These are phyloP conservation scores for Geoglossum cookeanum DNA, from an alignment of 2,329 filamentous ascomycete genomes.

Conservation along the genomic window DNA sequence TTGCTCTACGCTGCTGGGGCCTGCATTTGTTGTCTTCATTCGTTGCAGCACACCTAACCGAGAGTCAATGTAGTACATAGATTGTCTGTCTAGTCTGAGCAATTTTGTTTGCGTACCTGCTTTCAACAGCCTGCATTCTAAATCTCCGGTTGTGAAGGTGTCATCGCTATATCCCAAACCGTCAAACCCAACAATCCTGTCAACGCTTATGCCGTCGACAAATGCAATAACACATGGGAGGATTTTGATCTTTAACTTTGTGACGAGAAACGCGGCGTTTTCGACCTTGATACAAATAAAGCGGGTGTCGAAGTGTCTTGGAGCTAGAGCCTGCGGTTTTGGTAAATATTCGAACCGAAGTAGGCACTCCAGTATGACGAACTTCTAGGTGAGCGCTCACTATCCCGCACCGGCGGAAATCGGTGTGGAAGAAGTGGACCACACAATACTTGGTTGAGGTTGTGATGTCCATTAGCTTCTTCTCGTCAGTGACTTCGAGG, in stretches of 20 bases:
- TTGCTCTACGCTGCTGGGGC: constrained; percentile 16
- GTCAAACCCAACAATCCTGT: constrained; percentile 39
- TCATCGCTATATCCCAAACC: constrained; percentile 34
- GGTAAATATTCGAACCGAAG: background rate
- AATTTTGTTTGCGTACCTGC: constrained; percentile 22
- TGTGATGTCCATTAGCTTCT: constrained; percentile 31
- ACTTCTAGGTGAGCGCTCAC: constrained; percentile 22
- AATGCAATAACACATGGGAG: constrained; percentile 39
- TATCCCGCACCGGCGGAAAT: constrained; percentile 23
- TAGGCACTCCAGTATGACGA: background rate
- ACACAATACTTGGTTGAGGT: constrained; percentile 21
- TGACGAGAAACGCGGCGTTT: constrained; percentile 38
- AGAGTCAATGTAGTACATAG: background rate
- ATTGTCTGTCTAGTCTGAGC: constrained; percentile 18
- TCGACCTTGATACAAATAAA: constrained; percentile 40
- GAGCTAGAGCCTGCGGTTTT: constrained; percentile 25
- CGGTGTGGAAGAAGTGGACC: constrained; percentile 24
- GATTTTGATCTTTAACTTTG: constrained; percentile 36
- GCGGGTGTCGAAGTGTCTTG: constrained; percentile 38
- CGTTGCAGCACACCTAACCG: constrained; percentile 11
- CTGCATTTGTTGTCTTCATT: constrained; percentile 28
- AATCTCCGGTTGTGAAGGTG: constrained; percentile 32
- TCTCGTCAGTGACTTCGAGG: constrained; percentile 37
- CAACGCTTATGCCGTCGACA: constrained; percentile 33
- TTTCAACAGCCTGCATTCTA: constrained; percentile 32